A percentile compares a stretch with the other conserved stretches of the same genome.
Evolutionary conservation across 192 early-diverging fungal species (phyloP).

Genomic region (Paraglomus occultum): DNA sequence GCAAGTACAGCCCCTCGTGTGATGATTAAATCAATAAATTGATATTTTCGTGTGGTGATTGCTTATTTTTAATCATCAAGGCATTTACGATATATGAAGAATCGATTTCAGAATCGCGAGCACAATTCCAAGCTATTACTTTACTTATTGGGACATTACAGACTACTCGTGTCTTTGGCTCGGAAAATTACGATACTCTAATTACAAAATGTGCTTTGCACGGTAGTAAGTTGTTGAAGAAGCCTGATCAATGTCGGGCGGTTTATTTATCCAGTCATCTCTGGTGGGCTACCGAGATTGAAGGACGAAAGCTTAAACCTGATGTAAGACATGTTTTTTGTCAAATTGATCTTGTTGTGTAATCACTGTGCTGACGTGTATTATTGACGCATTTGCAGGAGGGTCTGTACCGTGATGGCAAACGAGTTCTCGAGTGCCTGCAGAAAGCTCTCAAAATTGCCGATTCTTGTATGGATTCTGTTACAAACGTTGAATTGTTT

Average conservation of each 20-base stretch:
- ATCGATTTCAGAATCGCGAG: conserved; percentile 86
- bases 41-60: not conserved
- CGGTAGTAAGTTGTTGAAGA: conserved; percentile 86
- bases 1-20: not conserved
- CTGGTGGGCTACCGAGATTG: conserved; percentile 80
- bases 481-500: conserved; percentile 89
- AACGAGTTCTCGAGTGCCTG: conserved; percentile 84
- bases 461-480: conserved; percentile 88
- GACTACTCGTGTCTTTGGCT: conserved; percentile 75
- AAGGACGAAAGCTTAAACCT: conserved; percentile 40
- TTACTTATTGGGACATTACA: conserved; percentile 86
- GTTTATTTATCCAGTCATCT: conserved; percentile 82
- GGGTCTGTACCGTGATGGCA: conserved; percentile 79
- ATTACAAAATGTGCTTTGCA: conserved; percentile 89
- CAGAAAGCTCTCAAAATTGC: conserved; percentile 96
- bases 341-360: not conserved
- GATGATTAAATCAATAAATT: not conserved
- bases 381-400: conserved; percentile 32
- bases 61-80: conserved; percentile 28
- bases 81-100: conserved; percentile 98
- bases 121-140: conserved; percentile 87
- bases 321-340: not conserved
- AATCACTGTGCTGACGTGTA: not conserved
- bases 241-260: conserved; percentile 91
- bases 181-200: conserved; percentile 94